These are phyloP conservation scores for Oryza coarctata DNA, from an alignment of 176 grass and related monocot species.

Conservation along the genomic window DNA sequence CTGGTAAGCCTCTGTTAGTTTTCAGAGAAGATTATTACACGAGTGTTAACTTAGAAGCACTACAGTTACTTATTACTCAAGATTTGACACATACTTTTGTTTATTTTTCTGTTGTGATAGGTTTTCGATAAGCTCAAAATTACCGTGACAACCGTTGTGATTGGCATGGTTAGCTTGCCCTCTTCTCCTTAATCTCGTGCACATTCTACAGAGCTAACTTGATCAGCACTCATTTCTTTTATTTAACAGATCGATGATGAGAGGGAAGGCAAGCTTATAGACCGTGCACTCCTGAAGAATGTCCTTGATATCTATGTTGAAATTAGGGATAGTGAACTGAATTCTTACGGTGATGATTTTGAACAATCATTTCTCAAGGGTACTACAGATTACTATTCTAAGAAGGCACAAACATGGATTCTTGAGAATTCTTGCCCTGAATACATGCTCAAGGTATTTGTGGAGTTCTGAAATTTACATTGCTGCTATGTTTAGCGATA, in stretches of 20 bases:
- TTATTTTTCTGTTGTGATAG: constrained; percentile 16
- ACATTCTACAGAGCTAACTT: background rate
- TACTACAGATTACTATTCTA: constrained; percentile 62
- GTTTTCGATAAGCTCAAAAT: constrained; percentile 19
- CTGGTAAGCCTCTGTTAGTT: constrained; percentile 23
- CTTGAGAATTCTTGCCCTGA: constrained; percentile 41
- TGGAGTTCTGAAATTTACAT: background rate
- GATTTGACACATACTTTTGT: background rate
- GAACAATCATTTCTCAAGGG: constrained; percentile 47
- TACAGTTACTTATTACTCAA: background rate
- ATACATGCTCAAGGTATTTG: constrained; percentile 59
- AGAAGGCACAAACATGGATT: constrained; percentile 53
- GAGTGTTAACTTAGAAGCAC: background rate
- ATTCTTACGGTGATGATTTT: constrained; percentile 46
- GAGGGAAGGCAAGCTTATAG: constrained; percentile 52
- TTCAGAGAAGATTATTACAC: background rate
- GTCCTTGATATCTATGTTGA: constrained; percentile 63
- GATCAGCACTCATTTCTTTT: background rate
- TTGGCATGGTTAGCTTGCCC: constrained; percentile 11
- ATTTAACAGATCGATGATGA: constrained; percentile 54
- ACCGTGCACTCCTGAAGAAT: constrained; percentile 61
- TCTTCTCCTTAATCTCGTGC: background rate
- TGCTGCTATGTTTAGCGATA: background rate
- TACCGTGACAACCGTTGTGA: constrained; percentile 5
- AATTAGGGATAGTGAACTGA: constrained; percentile 29